Percentiles rank a stretch among this genome's conserved stretches.
Conservation (phyloP, 2,329 filamentous ascomycete genomes). For the Colletotrichum acutatum region DNA sequence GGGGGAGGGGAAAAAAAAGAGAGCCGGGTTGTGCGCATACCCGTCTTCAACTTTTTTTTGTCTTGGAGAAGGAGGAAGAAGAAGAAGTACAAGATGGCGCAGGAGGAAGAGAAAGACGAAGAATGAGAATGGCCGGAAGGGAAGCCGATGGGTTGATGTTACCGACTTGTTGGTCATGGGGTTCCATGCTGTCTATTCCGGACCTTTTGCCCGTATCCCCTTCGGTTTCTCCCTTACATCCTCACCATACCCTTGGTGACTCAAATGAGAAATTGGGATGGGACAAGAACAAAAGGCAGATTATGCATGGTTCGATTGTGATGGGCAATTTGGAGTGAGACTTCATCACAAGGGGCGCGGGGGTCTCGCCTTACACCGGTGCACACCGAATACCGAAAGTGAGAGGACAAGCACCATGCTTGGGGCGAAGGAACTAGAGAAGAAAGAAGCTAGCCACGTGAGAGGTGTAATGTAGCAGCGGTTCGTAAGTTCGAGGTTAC, state of each 20-base stretch:
- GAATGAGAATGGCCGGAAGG: not conserved
- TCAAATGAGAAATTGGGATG: not conserved
- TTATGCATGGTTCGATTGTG: not conserved
- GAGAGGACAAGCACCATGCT: not conserved
- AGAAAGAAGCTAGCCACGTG: not conserved
- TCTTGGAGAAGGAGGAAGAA: not conserved
- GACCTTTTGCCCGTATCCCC: not conserved
- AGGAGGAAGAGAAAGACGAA: not conserved
- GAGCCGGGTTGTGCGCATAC: not conserved
- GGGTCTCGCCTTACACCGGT: not conserved
- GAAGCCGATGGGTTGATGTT: slow-evolving; percentile 1
- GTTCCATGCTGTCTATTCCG: not conserved
- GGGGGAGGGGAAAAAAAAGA: too few species aligned
- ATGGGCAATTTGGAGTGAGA: not conserved
- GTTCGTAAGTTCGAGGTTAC: too few species aligned
- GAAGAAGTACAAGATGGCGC: too few species aligned
- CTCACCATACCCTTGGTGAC: not conserved
- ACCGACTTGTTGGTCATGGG: slow-evolving; percentile 9
- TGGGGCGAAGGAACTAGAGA: too few species aligned
- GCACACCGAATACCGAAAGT: not conserved
- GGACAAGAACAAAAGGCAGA: too few species aligned
- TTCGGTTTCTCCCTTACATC: not conserved
- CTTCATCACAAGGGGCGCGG: not conserved
- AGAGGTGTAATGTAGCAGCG: not conserved
- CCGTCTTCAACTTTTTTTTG: not conserved